Conservation (phyloP, 164 flowering plant genomes). For the Chimonanthus praecox region DNA sequence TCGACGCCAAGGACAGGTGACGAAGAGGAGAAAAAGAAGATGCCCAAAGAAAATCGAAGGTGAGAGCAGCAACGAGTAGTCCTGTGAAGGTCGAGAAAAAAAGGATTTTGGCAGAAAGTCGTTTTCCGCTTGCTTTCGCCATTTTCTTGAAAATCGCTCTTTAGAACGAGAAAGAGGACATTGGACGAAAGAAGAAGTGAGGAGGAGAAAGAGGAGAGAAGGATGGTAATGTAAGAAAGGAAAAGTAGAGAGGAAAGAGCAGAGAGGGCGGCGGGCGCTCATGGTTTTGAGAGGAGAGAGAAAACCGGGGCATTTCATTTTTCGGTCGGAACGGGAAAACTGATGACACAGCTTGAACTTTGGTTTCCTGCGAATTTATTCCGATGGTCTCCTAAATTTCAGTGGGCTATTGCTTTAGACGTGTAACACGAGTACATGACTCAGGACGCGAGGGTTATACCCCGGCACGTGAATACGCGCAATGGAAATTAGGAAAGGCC, state of each 20-base stretch:
- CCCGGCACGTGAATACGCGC: too few species aligned
- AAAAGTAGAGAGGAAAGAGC: not conserved
- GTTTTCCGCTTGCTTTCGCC: constrained; percentile 25
- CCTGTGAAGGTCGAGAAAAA: constrained; percentile 17
- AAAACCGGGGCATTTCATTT: not conserved
- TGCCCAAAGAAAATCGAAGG: constrained; percentile 46
- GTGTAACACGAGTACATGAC: too few species aligned
- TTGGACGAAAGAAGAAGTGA: not conserved
- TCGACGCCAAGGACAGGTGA: constrained; percentile 14
- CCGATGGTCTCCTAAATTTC: not conserved
- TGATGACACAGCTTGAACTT: not conserved
- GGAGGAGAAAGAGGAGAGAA: not conserved
- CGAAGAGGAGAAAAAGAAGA: constrained; percentile 40
- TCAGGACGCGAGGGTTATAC: too few species aligned
- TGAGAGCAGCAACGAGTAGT: constrained; percentile 36
- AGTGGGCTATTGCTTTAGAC: not conserved
- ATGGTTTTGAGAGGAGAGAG: not conserved
- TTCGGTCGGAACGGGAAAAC: not conserved
- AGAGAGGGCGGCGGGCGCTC: not conserved
- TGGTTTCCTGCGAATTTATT: not conserved
- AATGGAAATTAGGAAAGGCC: too few species aligned
- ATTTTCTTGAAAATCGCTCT: not conserved
- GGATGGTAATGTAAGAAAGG: not conserved
- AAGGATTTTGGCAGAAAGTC: constrained; percentile 13
- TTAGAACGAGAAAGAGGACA: not conserved